Conservation (phyloP, 2,329 filamentous ascomycete genomes). For the Penicillium sp. region DNA sequence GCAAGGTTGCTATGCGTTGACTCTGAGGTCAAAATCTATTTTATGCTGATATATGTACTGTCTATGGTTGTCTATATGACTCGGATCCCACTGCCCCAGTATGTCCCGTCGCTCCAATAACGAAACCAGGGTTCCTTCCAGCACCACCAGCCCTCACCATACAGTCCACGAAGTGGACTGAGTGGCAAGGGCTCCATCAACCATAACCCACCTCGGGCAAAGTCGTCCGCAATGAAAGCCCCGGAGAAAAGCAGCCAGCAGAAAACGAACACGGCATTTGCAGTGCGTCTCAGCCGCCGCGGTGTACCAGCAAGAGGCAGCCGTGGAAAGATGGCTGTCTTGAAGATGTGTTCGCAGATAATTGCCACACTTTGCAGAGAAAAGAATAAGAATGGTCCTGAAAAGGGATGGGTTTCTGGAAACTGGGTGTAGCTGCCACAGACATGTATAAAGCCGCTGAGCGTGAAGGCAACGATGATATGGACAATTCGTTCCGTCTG, state of each 20-base stretch:
- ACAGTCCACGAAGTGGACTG: slow-evolving; percentile 61
- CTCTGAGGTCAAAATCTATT: not conserved
- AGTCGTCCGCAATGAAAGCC: slow-evolving; percentile 66
- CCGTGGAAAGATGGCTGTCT: slow-evolving; percentile 33
- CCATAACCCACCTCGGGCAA: slow-evolving; percentile 69
- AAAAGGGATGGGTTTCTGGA: slow-evolving; percentile 53
- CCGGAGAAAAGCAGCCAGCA: slow-evolving; percentile 65
- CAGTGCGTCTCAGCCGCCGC: slow-evolving; percentile 43
- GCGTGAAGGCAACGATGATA: slow-evolving; percentile 29
- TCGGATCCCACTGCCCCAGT: slow-evolving; percentile 56
- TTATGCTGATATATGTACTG: not conserved
- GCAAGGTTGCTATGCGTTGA: not conserved
- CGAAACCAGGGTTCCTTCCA: slow-evolving; percentile 55
- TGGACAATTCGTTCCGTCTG: slow-evolving; percentile 21
- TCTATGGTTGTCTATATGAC: slow-evolving; percentile 22
- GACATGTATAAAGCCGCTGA: slow-evolving; percentile 56
- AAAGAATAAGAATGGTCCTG: slow-evolving; percentile 63
- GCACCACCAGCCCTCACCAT: slow-evolving; percentile 62
- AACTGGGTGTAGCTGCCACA: slow-evolving; percentile 63
- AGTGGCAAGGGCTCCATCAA: slow-evolving; percentile 75
- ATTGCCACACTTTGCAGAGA: slow-evolving; percentile 63
- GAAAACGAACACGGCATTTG: slow-evolving; percentile 59
- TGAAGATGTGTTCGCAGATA: slow-evolving; percentile 51
- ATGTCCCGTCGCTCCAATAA: slow-evolving; percentile 57
- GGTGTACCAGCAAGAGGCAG: slow-evolving; percentile 40